phyloP scores from a whole-genome alignment of 257 asterid genomes.

The Schizonepeta tenuifolia region DNA sequence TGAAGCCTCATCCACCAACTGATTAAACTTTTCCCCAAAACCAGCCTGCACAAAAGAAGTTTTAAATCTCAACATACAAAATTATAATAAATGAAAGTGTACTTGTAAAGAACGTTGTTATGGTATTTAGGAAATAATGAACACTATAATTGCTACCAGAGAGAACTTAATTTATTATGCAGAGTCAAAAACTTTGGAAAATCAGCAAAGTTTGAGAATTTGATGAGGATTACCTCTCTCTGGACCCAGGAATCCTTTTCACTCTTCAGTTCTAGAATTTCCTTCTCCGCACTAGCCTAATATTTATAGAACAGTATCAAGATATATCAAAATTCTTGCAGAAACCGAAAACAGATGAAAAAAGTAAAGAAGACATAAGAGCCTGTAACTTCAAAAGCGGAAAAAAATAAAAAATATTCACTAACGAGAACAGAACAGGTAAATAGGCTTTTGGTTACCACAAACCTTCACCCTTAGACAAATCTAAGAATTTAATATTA shows the following conservation, averaged over 20 bases:
- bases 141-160: slow-evolving; percentile 20
- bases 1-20: slow-evolving; percentile 53
- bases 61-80: slow-evolving; percentile 26
- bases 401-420: not conserved
- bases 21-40: slow-evolving; percentile 49
- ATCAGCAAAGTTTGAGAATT: slow-evolving; percentile 12
- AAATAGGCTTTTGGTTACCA: slow-evolving; percentile 10
- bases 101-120: not conserved
- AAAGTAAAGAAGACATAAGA: not conserved
- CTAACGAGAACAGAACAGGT: slow-evolving; percentile 8
- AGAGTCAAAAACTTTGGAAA: slow-evolving; percentile 19
- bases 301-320: slow-evolving; percentile 25
- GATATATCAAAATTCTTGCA: slow-evolving; percentile 24
- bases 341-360: not conserved
- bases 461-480: slow-evolving; percentile 20
- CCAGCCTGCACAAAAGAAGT: slow-evolving; percentile 48
- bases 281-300: slow-evolving; percentile 50
- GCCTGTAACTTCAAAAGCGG: not conserved
- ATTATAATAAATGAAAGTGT: slow-evolving; percentile 2
- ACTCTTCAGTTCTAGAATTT: slow-evolving; percentile 48
- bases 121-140: not conserved
- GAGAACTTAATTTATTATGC: slow-evolving; percentile 3
- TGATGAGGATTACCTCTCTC: slow-evolving; percentile 56
- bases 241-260: slow-evolving; percentile 60
- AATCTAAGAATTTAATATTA: slow-evolving; percentile 26